Percentiles rank a stretch among this genome's conserved stretches.
These are phyloP conservation scores for Zea luxurians DNA, from an alignment of 176 grass and related monocot genomes.

Conservation along the genomic window DNA sequence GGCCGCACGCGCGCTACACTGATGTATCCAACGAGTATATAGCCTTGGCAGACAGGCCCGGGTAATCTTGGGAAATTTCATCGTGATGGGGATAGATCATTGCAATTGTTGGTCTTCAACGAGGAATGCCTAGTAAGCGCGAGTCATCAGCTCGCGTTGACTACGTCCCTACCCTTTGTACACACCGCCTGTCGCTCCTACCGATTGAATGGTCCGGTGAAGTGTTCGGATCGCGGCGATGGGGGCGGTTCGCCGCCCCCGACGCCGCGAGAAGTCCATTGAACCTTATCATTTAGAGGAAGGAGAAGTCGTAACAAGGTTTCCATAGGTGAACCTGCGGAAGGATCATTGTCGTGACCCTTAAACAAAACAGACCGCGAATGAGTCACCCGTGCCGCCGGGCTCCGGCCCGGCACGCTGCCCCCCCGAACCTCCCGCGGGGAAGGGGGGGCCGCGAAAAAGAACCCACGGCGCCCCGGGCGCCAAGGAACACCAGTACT, in stretches of 20 bases:
- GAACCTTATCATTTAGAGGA: constrained; percentile 62
- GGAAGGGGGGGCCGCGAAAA: no score
- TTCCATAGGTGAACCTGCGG: constrained; percentile 57
- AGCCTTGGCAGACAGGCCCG: constrained; percentile 63
- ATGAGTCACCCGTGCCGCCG: no score
- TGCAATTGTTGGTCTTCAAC: constrained; percentile 75
- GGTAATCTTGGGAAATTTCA: constrained; percentile 75
- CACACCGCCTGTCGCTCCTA: no score
- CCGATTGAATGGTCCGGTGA: no score
- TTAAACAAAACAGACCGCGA: no score
- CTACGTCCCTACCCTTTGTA: no score
- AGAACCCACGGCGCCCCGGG: no score
- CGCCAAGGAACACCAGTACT: no score
- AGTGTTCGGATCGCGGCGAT: no score
- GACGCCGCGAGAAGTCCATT: constrained; percentile 29
- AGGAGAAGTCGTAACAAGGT: constrained; percentile 74
- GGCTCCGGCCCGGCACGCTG: no score
- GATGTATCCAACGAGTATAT: constrained; percentile 82
- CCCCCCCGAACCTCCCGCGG: no score
- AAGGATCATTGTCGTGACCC: constrained; percentile 44
- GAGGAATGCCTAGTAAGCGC: constrained; percentile 73
- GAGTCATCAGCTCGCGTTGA: constrained; percentile 27
- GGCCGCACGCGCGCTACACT: constrained; percentile 66
- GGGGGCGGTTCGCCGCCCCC: no score
- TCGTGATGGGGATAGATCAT: constrained; percentile 70